These are phyloP conservation scores for Arctium lappa DNA, from an alignment of 129 eudicot species.

Conservation along the genomic window DNA sequence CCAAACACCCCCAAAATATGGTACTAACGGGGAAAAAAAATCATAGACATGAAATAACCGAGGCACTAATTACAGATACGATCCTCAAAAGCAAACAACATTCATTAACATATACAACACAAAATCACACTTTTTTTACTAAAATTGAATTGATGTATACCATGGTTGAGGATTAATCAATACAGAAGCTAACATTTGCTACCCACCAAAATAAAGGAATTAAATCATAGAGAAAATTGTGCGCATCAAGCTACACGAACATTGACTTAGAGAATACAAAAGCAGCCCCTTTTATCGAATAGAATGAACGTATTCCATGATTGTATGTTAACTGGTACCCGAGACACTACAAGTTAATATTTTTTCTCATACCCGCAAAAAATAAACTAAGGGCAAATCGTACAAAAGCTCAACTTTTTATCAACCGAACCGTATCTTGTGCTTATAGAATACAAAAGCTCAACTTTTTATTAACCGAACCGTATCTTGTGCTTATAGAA, in stretches of 20 bases:
- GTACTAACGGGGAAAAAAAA: too few species aligned
- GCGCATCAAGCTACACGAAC: neutral
- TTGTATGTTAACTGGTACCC: neutral
- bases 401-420: neutral
- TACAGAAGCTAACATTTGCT: neutral
- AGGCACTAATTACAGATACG: neutral
- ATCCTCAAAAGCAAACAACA: neutral
- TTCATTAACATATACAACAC: neutral
- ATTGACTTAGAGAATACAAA: neutral
- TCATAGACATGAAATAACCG: neutral
- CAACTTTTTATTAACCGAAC: neutral
- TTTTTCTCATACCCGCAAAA: slow-evolving; percentile 1
- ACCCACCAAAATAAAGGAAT: neutral
- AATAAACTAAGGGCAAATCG: neutral
- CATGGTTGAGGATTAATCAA: neutral
- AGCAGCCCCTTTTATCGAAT: neutral
- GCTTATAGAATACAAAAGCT: neutral
- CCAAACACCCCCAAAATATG: neutral
- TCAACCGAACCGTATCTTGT: neutral
- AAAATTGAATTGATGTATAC: neutral
- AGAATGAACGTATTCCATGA: neutral
- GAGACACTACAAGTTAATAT: neutral
- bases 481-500: too few species aligned
- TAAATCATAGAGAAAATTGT: neutral
- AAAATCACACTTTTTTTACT: neutral